A percentile compares a stretch with the other conserved stretches of the same genome.
Conservation (phyloP, 2,329 filamentous ascomycete genomes). For the Neofusicoccum laricinum region DNA sequence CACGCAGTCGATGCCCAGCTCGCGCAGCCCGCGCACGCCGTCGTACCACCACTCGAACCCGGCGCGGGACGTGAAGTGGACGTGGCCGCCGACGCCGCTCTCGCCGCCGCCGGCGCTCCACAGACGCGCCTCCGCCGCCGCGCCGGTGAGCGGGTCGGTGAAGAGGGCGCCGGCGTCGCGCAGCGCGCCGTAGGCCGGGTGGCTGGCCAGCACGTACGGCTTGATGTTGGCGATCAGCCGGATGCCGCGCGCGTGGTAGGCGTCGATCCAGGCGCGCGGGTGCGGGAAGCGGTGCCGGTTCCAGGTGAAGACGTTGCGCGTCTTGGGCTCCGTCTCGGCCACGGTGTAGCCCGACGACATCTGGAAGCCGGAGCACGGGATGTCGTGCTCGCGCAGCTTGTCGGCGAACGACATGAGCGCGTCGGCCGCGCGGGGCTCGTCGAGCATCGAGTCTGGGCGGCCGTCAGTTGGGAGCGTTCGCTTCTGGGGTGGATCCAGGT, state of each 20-base stretch:
- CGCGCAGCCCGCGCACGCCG: constrained; percentile 60
- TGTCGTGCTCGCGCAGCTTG: constrained; percentile 62
- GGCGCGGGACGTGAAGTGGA: constrained; percentile 67
- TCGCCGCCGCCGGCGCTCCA: constrained; percentile 73
- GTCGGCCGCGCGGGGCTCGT: constrained; percentile 54
- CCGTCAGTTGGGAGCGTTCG: no score
- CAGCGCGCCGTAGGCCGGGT: constrained; percentile 64
- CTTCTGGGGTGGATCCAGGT: no score
- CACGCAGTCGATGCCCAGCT: constrained; percentile 67
- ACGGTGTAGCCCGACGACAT: constrained; percentile 73
- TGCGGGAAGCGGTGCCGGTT: constrained; percentile 68
- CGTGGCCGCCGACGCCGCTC: constrained; percentile 66
- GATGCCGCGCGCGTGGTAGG: constrained; percentile 63
- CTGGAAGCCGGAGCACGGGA: constrained; percentile 69
- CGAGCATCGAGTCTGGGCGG: constrained; percentile 48
- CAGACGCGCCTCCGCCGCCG: constrained; percentile 58
- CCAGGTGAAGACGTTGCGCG: constrained; percentile 70
- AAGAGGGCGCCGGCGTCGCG: constrained; percentile 62
- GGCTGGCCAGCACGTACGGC: constrained; percentile 65
- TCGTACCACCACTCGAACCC: constrained; percentile 72
- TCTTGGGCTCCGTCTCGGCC: constrained; percentile 64
- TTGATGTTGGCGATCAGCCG: constrained; percentile 70
- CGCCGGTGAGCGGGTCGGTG: constrained; percentile 49
- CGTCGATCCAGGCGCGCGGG: constrained; percentile 60
- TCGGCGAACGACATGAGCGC: constrained; percentile 59